Evolutionary conservation across 2,329 filamentous ascomycete genomes (phyloP), one percentile per base, ranked within the genome.

Genomic region (Neofusicoccum sp.): DNA sequence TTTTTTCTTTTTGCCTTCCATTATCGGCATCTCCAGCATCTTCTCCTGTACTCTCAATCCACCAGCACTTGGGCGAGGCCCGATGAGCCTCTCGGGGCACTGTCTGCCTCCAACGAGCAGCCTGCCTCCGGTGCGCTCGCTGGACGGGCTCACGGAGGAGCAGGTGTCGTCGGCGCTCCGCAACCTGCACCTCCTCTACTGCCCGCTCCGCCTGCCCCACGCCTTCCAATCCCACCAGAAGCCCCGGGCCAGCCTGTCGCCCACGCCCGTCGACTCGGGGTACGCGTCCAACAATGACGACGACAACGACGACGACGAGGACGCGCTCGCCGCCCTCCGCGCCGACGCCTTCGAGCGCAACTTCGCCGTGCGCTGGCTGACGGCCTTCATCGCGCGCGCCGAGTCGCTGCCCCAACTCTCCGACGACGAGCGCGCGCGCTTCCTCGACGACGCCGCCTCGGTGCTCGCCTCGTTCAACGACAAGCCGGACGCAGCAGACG

Each of bases 51-150:
- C 34, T 28, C 8, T 9, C 20, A 20, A 20, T 20, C 20, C 20
- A 20, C 20, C 20, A 20, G 20, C 20, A 20, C 20, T 20, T 20
- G 20, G 20, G 6, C n/a, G 38, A 48, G 31, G 31, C 31, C 34
- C 26, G 40, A 74, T 74, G 72, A 72, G 66, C 34, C 30, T 65
- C 36, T 49, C 64, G 34, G 67, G 66, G 62, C 63, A 58, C 57
- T 72, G 68, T 63, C 65, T 70, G 65, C 66, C 70, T 53, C 72
- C 72, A 33, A 70, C 72, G 38, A 73, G 70, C 67, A 73, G 67
- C 61, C 61, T 74, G 12, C 68, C 67, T 44, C 67, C 70, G 6
- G 61, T 71, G 2, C 68, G 70, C 6, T 64, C 65, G 1, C 62
- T 73, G 14, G 47, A 62, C 4, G 53, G 62, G 11, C 61, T 66